These are phyloP conservation scores for Geotrichum macrosporum DNA, from an alignment of 1,139 yeast species.

Conservation along the genomic window DNA sequence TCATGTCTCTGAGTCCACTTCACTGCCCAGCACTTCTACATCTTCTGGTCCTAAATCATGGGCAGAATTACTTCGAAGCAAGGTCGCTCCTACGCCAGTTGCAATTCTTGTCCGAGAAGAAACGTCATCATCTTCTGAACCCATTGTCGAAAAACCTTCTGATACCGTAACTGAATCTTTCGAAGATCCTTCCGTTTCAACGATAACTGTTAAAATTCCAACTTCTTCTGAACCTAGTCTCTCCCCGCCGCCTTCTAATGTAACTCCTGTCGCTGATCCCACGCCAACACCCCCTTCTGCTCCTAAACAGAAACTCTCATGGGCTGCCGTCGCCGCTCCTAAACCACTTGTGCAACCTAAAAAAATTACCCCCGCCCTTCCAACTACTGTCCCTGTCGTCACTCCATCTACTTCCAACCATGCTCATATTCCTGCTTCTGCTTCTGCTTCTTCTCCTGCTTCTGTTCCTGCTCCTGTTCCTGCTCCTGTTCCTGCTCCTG, in stretches of 20 bases:
- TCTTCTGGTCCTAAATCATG: constrained; percentile 31
- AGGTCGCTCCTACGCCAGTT: constrained; percentile 17
- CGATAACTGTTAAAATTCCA: constrained; percentile 22
- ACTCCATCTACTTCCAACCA: constrained; percentile 24
- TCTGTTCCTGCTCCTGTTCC: no score
- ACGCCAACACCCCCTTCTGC: constrained; percentile 23
- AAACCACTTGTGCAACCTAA: constrained; percentile 28
- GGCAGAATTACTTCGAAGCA: constrained; percentile 30
- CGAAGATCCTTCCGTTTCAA: constrained; percentile 17
- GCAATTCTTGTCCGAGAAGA: constrained; percentile 6
- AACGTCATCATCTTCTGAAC: constrained; percentile 7
- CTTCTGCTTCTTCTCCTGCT: no score
- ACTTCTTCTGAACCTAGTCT: constrained; percentile 17
- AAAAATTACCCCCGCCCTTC: constrained; percentile 19
- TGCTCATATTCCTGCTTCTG: constrained; percentile 21
- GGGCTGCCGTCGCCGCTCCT: constrained; percentile 43
- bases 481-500: no score
- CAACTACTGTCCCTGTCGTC: no score
- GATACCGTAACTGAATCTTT: constrained; percentile 18
- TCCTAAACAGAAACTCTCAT: constrained; percentile 31
- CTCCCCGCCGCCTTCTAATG: constrained; percentile 18
- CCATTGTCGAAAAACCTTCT: constrained; percentile 16
- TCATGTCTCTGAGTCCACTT: constrained; percentile 21
- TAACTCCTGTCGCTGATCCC: no score
- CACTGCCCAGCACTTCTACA: constrained; percentile 29